Percentiles rank a stretch among this genome's conserved stretches.
phyloP scores from a whole-genome alignment of 2,329 filamentous ascomycete species.

The Fusarium annulatum region DNA sequence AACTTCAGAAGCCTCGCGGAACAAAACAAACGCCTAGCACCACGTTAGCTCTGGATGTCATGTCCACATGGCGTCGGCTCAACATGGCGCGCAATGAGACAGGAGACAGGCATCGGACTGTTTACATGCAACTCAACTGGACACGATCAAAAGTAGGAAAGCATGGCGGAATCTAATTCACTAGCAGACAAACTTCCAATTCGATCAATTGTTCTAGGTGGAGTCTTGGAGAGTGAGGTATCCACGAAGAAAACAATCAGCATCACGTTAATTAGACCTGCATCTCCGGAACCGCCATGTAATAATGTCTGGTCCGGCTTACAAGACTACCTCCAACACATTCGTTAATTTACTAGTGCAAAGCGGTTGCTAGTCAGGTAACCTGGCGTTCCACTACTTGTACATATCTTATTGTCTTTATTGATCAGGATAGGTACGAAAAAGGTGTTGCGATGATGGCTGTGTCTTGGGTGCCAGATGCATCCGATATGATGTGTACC shows the following conservation, averaged over 20 bases:
- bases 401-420: background rate
- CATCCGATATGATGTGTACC: background rate
- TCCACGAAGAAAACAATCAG: constrained; percentile 12
- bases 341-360: background rate
- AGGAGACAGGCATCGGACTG: constrained; percentile 19
- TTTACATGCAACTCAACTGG: constrained; percentile 21
- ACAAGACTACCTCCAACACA: background rate
- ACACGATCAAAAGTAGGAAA: background rate
- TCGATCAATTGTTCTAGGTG: constrained; percentile 9
- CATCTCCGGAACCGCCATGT: constrained; percentile 13
- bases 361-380: background rate
- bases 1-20: constrained; percentile 38
- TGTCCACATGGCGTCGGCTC: constrained; percentile 43
- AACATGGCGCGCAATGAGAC: constrained; percentile 37
- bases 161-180: background rate
- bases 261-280: background rate
- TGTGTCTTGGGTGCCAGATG: background rate
- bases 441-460: constrained; percentile 14
- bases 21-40: constrained; percentile 23
- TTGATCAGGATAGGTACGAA: constrained; percentile 7
- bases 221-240: constrained; percentile 1
- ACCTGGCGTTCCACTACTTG: background rate
- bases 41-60: constrained; percentile 9
- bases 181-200: background rate
- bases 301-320: background rate